Conservation (phyloP, 106 monocot genomes). For the Agapanthus africanus region DNA sequence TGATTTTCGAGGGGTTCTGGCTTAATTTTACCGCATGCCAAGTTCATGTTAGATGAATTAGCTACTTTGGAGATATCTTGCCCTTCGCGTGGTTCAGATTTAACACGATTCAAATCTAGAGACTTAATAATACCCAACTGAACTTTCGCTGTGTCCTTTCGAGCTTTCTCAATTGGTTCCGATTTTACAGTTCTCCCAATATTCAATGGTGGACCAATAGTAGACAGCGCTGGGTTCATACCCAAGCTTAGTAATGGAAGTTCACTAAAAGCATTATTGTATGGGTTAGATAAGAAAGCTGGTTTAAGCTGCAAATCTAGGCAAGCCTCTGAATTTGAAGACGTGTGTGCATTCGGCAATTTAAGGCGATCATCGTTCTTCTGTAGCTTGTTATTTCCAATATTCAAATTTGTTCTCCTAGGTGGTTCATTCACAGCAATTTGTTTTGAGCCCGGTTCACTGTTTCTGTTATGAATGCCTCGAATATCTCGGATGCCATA, state of each 20-base stretch:
- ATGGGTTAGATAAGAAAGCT: background rate
- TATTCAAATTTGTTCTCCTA: conserved; percentile 4
- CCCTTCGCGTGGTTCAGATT: conserved; percentile 21
- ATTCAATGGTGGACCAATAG: background rate
- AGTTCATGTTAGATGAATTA: background rate
- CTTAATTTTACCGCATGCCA: conserved; percentile 11
- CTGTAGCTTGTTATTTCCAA: background rate
- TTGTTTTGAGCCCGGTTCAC: background rate
- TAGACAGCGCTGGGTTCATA: background rate
- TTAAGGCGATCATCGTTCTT: background rate
- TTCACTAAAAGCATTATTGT: background rate
- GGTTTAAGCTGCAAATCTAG: conserved; percentile 27
- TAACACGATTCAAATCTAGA: conserved; percentile 6
- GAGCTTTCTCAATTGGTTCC: conserved; percentile 14
- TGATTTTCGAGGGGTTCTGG: conserved; percentile 14
- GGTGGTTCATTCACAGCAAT: too few species aligned
- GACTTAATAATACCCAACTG: background rate
- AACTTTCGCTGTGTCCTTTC: background rate
- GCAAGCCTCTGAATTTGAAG: conserved; percentile 8
- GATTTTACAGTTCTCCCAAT: conserved; percentile 20
- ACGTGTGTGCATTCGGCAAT: background rate
- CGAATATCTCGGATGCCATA: conserved; percentile 1
- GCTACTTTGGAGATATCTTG: background rate
- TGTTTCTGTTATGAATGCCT: too few species aligned
- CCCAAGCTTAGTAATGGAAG: conserved; percentile 9